Base-by-base conservation (phyloP, 352 stramenopile species). In the Phytopythium helicoides region DNA sequence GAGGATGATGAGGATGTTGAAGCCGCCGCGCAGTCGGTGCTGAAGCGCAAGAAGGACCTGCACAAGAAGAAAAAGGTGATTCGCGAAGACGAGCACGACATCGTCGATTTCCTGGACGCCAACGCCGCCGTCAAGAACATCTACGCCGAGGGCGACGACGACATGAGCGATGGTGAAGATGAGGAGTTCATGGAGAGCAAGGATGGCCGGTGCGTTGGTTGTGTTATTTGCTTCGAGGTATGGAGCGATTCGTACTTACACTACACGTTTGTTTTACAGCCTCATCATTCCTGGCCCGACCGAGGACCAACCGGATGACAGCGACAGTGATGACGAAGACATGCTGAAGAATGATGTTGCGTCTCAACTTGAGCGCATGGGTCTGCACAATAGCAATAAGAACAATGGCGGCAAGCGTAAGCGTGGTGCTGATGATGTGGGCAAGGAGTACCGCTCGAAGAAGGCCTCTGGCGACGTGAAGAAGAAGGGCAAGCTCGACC, bases 401-500 rank as follows among this genome's bases (percentile, higher is more conserved):
- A 60, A 44, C 49, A 62, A 48, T 16, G 40, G 26, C 16, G 19
- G 23, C 12, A 82, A 81, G 54, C 67, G 74, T 47, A 91, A 90
- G 70, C 78, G 80, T 34, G 75, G 65, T 3, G 60, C 71, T 34
- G 85, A 92, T 40, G 75, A 81, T 26, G 80, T 80, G 21, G 96
- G 96, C 36, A 81, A 90, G 45, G 85, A 96, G 46, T 99, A 98
- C 75, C 93, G 94, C 31, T 85, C 86, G 0, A 98, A 97, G 78
- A 99, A 98, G 75, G 93, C 95, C 16, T 91, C 92, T 21, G 96
- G 96, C 47, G 96, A 99, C 71, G 81, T 98, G 25, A 98, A 96
- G 76, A 97, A 96, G 67, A 98, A 98, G 86, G 90, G 88, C 67
- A 98, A 98, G 73, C 91, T 98, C 26, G 95, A 99, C 64, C 96